Base-by-base conservation (phyloP, 2,329 filamentous ascomycete genomes). In the Aspergillus sp. region DNA sequence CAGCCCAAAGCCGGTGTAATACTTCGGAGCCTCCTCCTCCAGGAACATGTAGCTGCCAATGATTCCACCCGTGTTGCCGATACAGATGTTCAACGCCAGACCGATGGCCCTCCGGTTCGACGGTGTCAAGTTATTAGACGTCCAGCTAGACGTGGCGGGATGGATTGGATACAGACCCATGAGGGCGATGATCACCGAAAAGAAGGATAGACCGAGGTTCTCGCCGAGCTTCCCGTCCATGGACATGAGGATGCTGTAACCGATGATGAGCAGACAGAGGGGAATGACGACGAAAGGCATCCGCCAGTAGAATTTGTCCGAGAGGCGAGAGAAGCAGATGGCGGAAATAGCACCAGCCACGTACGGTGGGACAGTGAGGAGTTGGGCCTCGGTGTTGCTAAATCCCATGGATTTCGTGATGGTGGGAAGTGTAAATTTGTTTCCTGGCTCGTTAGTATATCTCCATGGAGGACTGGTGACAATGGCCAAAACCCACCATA, bases 351-450 rank as follows among this genome's bases (percentile, higher is more conserved):
- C 66, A n/a, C 60, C 69, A 7, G 67, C 65, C 6, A 69, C 63
- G 39, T 71, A 71, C 0, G 69, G 69, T 1, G 69, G 69, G 1
- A 68, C 65, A 1, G 67, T 67, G 32, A 60, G 63, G 6, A 77
- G 66, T 46, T 77, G 75, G 11, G 75, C 74, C 4, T 67, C 72
- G 0, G 73, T 72, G 0, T 67, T 65, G 14, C 53, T 67, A 58
- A 74, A 77, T 4, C 75, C 75, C 60, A 77, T 66, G 14, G 71
- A 69, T 52, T 72, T 71, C 45, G 76, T 77, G 29, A 77, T 77
- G 2, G 70, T 73, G 0, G 75, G 75, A 1, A 75, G 63, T 20
- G 73, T 74, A 36, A 75, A 71, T 12, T 74, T 75, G 11, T 72
- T 74, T 14, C 72, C 73, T 65, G 71, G 9, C 6, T 32, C 14